phyloP scores from a whole-genome alignment of 768 basidiomycete genomes.

The Lactarius tabidus region DNA sequence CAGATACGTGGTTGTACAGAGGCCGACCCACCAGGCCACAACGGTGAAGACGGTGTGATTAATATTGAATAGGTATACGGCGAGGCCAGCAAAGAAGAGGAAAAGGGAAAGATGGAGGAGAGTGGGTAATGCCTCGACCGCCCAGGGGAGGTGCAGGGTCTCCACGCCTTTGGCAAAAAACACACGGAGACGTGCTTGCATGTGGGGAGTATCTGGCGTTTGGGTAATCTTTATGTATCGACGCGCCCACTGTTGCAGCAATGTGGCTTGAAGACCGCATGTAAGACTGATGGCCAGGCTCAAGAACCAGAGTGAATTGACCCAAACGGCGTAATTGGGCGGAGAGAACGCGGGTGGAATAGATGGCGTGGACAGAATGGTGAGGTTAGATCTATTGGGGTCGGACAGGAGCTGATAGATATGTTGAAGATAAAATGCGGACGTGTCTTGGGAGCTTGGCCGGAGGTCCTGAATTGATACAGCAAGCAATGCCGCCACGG shows the following conservation, averaged over 20 bases:
- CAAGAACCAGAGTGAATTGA: constrained; percentile 11
- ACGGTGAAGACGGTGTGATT: constrained; percentile 4
- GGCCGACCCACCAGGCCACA: neutral
- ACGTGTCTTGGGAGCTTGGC: constrained; percentile 3
- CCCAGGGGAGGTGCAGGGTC: neutral
- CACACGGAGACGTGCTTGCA: neutral
- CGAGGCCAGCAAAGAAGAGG: constrained; percentile 18
- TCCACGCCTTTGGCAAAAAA: constrained; percentile 7
- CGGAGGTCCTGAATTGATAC: neutral
- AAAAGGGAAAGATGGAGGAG: constrained; percentile 18
- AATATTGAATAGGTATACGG: constrained; percentile 8
- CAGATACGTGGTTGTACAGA: neutral
- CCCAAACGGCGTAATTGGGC: neutral
- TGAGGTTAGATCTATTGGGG: neutral
- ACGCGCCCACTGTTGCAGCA: constrained; percentile 11
- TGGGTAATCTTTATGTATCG: neutral
- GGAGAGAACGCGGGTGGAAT: neutral
- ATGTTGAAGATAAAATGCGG: constrained; percentile 1
- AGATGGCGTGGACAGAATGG: neutral
- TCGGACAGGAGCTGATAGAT: constrained; percentile 2
- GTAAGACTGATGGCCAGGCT: constrained; percentile 11
- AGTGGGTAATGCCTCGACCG: constrained; percentile 5
- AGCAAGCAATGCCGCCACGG: neutral
- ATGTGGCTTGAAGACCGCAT: constrained; percentile 5
- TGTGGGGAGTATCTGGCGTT: neutral